Conservation (phyloP, 1,284 basidiomycete species). For the Microbotryum scabiosae region DNA sequence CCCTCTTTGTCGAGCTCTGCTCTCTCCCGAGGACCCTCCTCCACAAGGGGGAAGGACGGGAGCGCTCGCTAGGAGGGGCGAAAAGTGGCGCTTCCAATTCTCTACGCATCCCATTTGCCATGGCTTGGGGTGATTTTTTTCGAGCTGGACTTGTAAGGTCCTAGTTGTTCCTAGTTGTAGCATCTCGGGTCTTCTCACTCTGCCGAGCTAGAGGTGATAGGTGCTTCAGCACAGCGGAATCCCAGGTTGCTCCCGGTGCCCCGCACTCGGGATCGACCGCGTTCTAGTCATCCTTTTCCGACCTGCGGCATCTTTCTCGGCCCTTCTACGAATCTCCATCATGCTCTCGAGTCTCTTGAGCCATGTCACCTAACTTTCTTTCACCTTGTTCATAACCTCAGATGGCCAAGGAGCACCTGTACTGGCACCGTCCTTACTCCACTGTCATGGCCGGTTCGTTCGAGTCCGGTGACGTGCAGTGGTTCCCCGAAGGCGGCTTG, state of each 20-base stretch:
- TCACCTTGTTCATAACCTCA: conserved; percentile 37
- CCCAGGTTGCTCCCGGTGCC: too few species aligned
- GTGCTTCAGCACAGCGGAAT: too few species aligned
- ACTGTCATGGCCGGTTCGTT: conserved; percentile 81
- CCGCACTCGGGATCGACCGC: too few species aligned
- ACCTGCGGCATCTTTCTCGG: too few species aligned
- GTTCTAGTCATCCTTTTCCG: too few species aligned
- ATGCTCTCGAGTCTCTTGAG: too few species aligned
- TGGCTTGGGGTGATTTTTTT: not conserved
- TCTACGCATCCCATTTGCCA: too few species aligned
- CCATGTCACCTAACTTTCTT: not conserved
- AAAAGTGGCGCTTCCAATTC: too few species aligned
- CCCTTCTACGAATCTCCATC: too few species aligned
- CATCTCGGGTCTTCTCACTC: too few species aligned
- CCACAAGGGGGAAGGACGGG: not conserved
- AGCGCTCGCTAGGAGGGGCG: too few species aligned
- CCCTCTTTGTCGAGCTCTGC: not conserved
- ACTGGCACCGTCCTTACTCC: conserved; percentile 88
- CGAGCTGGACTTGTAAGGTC: not conserved
- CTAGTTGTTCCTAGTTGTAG: not conserved
- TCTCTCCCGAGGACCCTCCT: not conserved
- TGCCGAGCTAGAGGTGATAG: too few species aligned
- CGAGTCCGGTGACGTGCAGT: conserved; percentile 76
- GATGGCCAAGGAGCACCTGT: conserved; percentile 68
- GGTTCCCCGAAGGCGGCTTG: conserved; percentile 58